phyloP scores from a whole-genome alignment of 1,284 basidiomycete species.

The Neonothopanus nambi region DNA sequence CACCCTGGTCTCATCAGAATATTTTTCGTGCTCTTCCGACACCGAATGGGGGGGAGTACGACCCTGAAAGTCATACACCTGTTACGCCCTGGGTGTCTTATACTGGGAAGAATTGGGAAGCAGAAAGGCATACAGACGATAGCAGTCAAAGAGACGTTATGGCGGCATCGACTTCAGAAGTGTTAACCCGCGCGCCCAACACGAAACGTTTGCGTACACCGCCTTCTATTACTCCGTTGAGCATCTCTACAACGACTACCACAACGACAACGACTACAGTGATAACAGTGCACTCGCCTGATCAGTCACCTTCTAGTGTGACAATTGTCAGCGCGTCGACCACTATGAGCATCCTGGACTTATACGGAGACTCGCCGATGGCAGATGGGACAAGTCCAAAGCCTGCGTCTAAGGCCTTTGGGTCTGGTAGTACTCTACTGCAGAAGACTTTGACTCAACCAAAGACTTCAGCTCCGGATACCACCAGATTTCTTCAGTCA shows the following conservation, averaged over 20 bases:
- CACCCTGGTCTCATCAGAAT: constrained; percentile 14
- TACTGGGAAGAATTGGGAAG: too few relatives aligned
- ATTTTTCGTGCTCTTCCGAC: constrained; percentile 16
- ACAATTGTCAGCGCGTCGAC: constrained; percentile 12
- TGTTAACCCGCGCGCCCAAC: too few relatives aligned
- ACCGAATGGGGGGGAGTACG: constrained; percentile 8
- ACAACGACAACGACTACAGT: constrained; percentile 13
- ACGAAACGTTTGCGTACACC: too few relatives aligned
- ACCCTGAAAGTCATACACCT: neutral
- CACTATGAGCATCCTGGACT: constrained; percentile 14
- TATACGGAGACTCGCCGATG: constrained; percentile 13
- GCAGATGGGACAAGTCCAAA: neutral
- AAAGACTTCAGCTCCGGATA: neutral
- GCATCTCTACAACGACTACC: constrained; percentile 9
- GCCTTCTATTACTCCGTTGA: constrained; percentile 1
- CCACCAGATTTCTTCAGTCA: neutral
- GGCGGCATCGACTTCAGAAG: neutral
- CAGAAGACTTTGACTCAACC: neutral
- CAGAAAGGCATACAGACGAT: too few relatives aligned
- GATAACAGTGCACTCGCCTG: constrained; percentile 12
- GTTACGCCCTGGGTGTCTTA: neutral
- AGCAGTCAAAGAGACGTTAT: neutral
- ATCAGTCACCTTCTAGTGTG: constrained; percentile 7
- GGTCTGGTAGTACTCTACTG: neutral
- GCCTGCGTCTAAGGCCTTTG: constrained; percentile 6